Evolutionary conservation across 768 basidiomycete genomes (phyloP), one percentile per base, ranked within the genome.

Genomic region (Pleurotus djamor): DNA sequence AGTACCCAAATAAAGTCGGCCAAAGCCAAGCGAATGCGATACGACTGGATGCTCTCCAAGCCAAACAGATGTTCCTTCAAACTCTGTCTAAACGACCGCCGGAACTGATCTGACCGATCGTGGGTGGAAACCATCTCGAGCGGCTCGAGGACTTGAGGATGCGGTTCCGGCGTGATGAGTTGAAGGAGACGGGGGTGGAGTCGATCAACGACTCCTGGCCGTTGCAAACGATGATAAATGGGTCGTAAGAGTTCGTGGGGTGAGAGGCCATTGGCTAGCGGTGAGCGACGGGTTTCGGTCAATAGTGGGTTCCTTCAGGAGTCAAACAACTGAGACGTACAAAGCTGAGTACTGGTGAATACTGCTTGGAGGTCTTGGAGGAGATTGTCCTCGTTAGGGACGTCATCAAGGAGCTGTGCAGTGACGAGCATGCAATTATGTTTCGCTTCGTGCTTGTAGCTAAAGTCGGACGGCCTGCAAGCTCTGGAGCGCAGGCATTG

Each of bases 391-490:
- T 73, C 66, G 63, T 41, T 41, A n/a, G n/a, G 21, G 1, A 1
- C 21, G 28, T 80, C 78, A 32, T 78, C 65, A 83, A 83, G 85
- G 57, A 90, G 65, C 51, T 77, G 76, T 7, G 87, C 79, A n/a
- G 85, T 78, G 32, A 89, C 71, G 17, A 91, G 73, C 44, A 74
- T 76, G 56, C 74, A 80, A 52, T 70, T 78, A 49, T 84, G 84
- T 67, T 83, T 82, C 4, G 91, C 87, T 67, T 92, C 88, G 64
- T 89, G 86, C 61, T 88, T 91, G 75, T 92, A 92, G 70, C 86
- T 90, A 66, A 92, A 91, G 70, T 92, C 90, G 0, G 83, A 80
- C 0, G 88, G 88, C 48, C 83, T 79, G 41, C 76, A 72, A 12
- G 79, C 77, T 68, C 91, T 91, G 68, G 45, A 48, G 28, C 45